These are phyloP conservation scores for Paramarasmius palmivorus DNA, from an alignment of 1,284 basidiomycete genomes.

Conservation along the genomic window DNA sequence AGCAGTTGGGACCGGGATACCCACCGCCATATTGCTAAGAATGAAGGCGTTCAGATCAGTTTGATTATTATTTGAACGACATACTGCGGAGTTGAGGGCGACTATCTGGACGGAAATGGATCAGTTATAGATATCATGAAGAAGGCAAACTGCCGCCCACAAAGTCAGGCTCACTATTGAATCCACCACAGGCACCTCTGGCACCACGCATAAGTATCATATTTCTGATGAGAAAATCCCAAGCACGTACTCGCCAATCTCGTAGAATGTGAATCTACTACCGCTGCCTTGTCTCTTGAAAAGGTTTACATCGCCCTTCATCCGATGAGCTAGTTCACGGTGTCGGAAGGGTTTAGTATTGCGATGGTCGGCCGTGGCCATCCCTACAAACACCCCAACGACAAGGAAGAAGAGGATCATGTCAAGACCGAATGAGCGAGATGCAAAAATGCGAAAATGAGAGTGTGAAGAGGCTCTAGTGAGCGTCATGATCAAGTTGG, in stretches of 20 bases:
- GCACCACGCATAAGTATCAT: neutral
- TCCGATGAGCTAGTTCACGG: neutral
- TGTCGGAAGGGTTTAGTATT: neutral
- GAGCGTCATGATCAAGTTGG: neutral
- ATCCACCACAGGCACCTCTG: constrained; percentile 42
- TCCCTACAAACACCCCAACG: neutral
- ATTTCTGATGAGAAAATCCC: neutral
- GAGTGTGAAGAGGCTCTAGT: neutral
- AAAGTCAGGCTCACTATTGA: constrained; percentile 31
- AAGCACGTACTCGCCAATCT: neutral
- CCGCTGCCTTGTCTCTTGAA: neutral
- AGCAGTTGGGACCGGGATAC: constrained; percentile 68
- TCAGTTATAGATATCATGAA: constrained; percentile 4
- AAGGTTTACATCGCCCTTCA: neutral
- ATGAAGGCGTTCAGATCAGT: constrained; percentile 4
- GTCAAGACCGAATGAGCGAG: neutral
- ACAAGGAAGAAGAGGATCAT: neutral
- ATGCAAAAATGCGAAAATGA: neutral
- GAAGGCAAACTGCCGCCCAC: constrained; percentile 24
- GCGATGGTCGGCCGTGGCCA: neutral
- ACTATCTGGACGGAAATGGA: constrained; percentile 44
- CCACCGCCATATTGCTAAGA: constrained; percentile 49
- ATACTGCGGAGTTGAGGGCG: constrained; percentile 27
- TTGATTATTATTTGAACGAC: neutral
- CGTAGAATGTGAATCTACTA: neutral